A percentile compares a stretch with the other conserved stretches of the same genome.
Conservation (phyloP, 2,329 filamentous ascomycete genomes). For the Diaporthe caulivora region DNA sequence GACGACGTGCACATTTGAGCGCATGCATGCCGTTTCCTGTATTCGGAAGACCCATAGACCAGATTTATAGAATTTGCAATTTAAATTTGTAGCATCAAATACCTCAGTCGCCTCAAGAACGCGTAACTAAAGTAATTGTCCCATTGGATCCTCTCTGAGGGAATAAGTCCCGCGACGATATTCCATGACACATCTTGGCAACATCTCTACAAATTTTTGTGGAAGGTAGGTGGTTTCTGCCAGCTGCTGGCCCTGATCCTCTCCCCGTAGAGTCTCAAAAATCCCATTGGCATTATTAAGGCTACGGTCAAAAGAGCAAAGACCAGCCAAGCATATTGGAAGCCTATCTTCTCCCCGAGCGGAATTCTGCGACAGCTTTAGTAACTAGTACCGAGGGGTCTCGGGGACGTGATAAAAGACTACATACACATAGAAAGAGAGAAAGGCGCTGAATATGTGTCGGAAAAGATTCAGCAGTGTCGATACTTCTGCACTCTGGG, state of each 20-base stretch:
- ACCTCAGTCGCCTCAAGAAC: background rate
- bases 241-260: constrained; percentile 42
- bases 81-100: too few relatives aligned
- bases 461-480: constrained; percentile 50
- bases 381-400: background rate
- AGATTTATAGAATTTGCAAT: too few relatives aligned
- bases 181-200: too few relatives aligned
- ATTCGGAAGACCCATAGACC: too few relatives aligned
- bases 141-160: background rate
- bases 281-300: constrained; percentile 43
- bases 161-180: background rate
- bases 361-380: constrained; percentile 40
- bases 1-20: too few relatives aligned
- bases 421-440: constrained; percentile 49
- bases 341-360: constrained; percentile 45
- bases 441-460: constrained; percentile 48
- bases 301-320: constrained; percentile 46
- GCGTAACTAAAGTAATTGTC: background rate
- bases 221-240: constrained; percentile 42
- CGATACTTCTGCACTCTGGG: constrained; percentile 51
- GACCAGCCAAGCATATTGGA: constrained; percentile 47
- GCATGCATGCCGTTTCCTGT: too few relatives aligned
- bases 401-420: background rate
- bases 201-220: constrained; percentile 30
- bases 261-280: constrained; percentile 43